A percentile compares a stretch with the other conserved stretches of the same genome.
phyloP scores from a whole-genome alignment of 2,329 filamentous ascomycete genomes.

The Exophiala aquamarina region DNA sequence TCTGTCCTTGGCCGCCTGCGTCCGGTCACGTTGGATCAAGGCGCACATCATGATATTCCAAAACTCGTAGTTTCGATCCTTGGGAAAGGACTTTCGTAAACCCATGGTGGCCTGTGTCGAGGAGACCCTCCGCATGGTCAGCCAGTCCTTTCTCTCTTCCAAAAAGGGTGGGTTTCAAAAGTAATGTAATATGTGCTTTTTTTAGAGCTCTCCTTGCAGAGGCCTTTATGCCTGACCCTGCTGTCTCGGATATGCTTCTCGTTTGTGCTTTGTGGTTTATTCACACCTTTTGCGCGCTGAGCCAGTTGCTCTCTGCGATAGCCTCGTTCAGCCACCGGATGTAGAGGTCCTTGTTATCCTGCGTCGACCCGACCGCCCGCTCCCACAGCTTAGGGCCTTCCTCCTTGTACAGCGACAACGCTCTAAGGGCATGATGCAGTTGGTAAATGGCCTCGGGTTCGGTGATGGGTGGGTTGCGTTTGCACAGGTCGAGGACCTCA shows the following conservation, averaged over 20 bases:
- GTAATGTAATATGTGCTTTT: too few relatives aligned
- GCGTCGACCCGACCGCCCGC: conserved; percentile 44
- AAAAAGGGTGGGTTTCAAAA: too few relatives aligned
- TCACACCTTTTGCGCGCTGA: conserved; percentile 49
- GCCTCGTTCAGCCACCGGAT: conserved; percentile 44
- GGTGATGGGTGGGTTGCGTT: conserved; percentile 41
- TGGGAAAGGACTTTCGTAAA: conserved; percentile 50
- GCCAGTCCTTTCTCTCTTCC: conserved; percentile 23
- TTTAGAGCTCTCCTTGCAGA: too few relatives aligned
- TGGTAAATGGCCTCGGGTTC: conserved; percentile 47
- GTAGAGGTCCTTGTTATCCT: conserved; percentile 45
- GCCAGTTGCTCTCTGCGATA: conserved; percentile 44
- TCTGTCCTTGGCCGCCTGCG: conserved; percentile 38
- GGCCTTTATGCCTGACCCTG: conserved; percentile 38
- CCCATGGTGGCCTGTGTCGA: conserved; percentile 47
- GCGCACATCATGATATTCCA: conserved; percentile 50
- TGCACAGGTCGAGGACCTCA: conserved; percentile 45
- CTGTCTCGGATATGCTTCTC: too few relatives aligned
- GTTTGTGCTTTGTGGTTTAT: not conserved
- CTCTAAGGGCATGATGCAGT: conserved; percentile 41
- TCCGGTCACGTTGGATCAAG: conserved; percentile 37
- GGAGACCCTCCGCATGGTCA: conserved; percentile 23
- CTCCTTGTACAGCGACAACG: conserved; percentile 35
- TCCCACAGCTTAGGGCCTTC: conserved; percentile 45
- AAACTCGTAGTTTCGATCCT: conserved; percentile 48